Evolutionary conservation across 805 yeast genomes (phyloP).

Genomic region (Lipomyces yamanashiensis): DNA sequence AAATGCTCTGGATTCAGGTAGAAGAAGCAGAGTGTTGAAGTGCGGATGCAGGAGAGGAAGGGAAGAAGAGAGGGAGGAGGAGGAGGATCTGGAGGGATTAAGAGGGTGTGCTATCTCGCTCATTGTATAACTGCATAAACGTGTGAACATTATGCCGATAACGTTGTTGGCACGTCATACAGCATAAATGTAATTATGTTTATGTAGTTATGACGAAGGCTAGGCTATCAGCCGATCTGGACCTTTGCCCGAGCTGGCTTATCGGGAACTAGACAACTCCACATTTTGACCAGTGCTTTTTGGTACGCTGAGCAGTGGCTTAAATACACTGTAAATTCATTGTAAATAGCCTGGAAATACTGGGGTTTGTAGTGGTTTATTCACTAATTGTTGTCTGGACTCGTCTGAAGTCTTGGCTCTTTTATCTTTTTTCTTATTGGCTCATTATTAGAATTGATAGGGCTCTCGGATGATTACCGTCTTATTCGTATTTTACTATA

Average conservation of each 20-base stretch:
- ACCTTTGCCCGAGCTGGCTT: neutral
- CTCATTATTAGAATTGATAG: too few species aligned
- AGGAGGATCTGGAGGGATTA: conserved; percentile 2
- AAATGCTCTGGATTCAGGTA: neutral
- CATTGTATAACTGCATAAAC: neutral
- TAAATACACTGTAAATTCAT: too few species aligned
- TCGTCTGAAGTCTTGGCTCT: too few species aligned
- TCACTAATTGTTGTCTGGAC: too few species aligned
- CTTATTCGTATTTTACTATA: too few species aligned
- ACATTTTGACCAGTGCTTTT: neutral
- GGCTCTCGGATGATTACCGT: too few species aligned
- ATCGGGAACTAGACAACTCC: neutral
- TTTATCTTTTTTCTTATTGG: too few species aligned
- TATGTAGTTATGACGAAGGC: neutral
- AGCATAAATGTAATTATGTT: neutral
- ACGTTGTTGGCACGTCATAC: conserved; percentile 10
- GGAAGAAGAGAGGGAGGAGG: conserved; percentile 8
- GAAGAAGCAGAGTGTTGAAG: neutral
- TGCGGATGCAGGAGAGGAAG: conserved; percentile 3
- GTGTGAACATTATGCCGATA: neutral
- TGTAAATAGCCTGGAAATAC: too few species aligned
- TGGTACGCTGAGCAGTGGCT: too few species aligned
- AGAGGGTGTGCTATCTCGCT: conserved; percentile 6
- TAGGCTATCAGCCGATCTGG: conserved; percentile 10
- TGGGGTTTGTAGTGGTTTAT: too few species aligned